Base-by-base conservation (phyloP, 1,284 basidiomycete genomes). In the Sporisorium exsertum region DNA sequence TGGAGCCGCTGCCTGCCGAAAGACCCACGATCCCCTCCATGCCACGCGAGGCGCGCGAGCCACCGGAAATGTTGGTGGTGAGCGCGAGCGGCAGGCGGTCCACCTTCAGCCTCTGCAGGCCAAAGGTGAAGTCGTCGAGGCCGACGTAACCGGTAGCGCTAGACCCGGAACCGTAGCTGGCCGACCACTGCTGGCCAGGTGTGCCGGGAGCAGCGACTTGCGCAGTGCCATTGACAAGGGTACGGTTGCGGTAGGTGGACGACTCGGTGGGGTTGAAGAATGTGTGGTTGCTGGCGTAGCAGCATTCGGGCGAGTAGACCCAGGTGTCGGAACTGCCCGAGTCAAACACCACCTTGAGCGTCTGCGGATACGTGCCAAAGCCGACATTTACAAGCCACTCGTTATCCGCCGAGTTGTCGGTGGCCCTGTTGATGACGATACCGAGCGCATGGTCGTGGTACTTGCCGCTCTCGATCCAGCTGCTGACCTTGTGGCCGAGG, bases 1-100 rank as follows among this genome's bases (percentile, higher is more conserved):
- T 51, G 33, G 69, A 61, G 51, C 63, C 70, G 51, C 27, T 46
- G 20, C 77, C 68, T 29, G 77, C 45, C 1, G 71, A 55, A 16
- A 81, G 65, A 40, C 79, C 79, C 35, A 81, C 46, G 53, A 81
- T 68, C 35, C 77, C 79, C 29, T 81, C 72, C 79, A 81, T 81
- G 42, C 61, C 66, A 32, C 79, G 72, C 43, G 54, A 61, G 13
- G 63, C 72, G 24, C 79, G 72, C 45, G 69, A 74, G 58, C 72
- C 75, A 29, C 56, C 56, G 18, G 61, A 68, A 50, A 76, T 33
- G 52, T 46, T 55, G 64, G 79, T 81, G 58, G 54, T 32, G 26
- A 81, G 57, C 24, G 75, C 79, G 3, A 79, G 1, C 8, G 75
- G 70, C 3, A 76, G 60, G 22, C 64, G 42, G 22, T 59, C 33